A percentile compares a stretch with the other conserved stretches of the same genome.
Evolutionary conservation across 2,329 filamentous ascomycete species (phyloP).

Genomic region (Fusarium avenaceum): DNA sequence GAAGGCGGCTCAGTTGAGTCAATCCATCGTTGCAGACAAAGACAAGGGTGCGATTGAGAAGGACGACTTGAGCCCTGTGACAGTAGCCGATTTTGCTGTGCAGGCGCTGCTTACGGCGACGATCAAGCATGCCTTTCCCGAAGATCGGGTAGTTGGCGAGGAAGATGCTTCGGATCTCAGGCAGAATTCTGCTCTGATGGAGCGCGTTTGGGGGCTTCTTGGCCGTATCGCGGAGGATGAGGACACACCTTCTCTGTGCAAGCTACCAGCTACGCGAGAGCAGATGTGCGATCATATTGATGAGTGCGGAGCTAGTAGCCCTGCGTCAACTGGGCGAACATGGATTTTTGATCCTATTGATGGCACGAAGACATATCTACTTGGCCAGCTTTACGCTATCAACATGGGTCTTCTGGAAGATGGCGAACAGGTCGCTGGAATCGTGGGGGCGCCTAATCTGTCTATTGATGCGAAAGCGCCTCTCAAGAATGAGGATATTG

Average conservation of each 20-base stretch:
- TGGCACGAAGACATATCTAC: slow-evolving; percentile 69
- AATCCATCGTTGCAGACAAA: slow-evolving; percentile 60
- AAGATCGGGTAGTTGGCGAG: slow-evolving; percentile 67
- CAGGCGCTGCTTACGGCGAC: slow-evolving; percentile 68
- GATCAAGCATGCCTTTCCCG: slow-evolving; percentile 64
- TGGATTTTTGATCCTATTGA: slow-evolving; percentile 75
- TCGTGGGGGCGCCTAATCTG: slow-evolving; percentile 64
- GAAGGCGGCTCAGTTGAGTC: slow-evolving; percentile 64
- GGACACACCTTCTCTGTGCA: slow-evolving; percentile 46
- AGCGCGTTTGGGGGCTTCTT: slow-evolving; percentile 64
- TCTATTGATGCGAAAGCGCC: slow-evolving; percentile 56
- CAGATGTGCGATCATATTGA: slow-evolving; percentile 68
- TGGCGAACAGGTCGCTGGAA: slow-evolving; percentile 63
- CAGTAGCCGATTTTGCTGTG: slow-evolving; percentile 71
- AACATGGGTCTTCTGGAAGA: slow-evolving; percentile 67
- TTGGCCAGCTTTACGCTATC: slow-evolving; percentile 68
- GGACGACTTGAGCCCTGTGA: slow-evolving; percentile 69
- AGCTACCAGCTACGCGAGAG: slow-evolving; percentile 56
- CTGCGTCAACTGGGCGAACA: slow-evolving; percentile 57
- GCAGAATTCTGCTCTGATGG: slow-evolving; percentile 57
- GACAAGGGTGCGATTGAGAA: slow-evolving; percentile 68
- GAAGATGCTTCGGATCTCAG: slow-evolving; percentile 65
- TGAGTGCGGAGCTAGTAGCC: slow-evolving; percentile 60
- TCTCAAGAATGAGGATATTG: slow-evolving; percentile 60
- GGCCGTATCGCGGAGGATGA: slow-evolving; percentile 49